phyloP scores from a whole-genome alignment of 176 grass and related monocot genomes.

The Stipa capillata region DNA sequence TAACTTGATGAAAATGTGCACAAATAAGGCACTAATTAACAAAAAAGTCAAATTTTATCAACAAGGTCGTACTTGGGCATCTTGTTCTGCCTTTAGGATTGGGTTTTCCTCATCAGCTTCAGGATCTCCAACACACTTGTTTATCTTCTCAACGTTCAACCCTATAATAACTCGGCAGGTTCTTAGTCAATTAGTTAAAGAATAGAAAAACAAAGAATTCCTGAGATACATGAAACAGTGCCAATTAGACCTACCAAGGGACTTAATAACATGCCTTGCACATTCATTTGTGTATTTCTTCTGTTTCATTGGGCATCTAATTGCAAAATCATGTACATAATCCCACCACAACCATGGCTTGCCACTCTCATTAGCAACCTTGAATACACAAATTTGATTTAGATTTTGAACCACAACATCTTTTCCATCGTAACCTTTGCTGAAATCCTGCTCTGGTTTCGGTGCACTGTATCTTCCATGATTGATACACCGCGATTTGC shows the following conservation, averaged over 20 bases:
- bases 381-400: slow-evolving; percentile 74
- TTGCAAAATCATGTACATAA: slow-evolving; percentile 86
- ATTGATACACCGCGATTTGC: slow-evolving; percentile 89
- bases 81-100: slow-evolving; percentile 85
- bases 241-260: slow-evolving; percentile 52
- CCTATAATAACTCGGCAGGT: slow-evolving; percentile 27
- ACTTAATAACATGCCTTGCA: slow-evolving; percentile 55
- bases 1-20: neutral
- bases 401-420: slow-evolving; percentile 82
- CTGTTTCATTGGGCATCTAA: slow-evolving; percentile 91
- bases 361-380: slow-evolving; percentile 63
- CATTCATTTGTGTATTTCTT: slow-evolving; percentile 77
- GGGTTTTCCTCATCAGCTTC: slow-evolving; percentile 66
- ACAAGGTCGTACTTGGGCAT: slow-evolving; percentile 46
- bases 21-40: neutral
- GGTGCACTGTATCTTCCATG: slow-evolving; percentile 85
- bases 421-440: slow-evolving; percentile 75
- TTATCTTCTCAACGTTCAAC: slow-evolving; percentile 55
- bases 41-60: neutral
- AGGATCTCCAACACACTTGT: slow-evolving; percentile 73
- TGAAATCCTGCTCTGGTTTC: slow-evolving; percentile 90
- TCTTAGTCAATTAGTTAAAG: neutral
- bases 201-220: slow-evolving; percentile 11
- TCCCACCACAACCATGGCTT: slow-evolving; percentile 98
- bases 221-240: neutral